Conservation (phyloP, 768 basidiomycete genomes). For the Termitomyces titanicus region DNA sequence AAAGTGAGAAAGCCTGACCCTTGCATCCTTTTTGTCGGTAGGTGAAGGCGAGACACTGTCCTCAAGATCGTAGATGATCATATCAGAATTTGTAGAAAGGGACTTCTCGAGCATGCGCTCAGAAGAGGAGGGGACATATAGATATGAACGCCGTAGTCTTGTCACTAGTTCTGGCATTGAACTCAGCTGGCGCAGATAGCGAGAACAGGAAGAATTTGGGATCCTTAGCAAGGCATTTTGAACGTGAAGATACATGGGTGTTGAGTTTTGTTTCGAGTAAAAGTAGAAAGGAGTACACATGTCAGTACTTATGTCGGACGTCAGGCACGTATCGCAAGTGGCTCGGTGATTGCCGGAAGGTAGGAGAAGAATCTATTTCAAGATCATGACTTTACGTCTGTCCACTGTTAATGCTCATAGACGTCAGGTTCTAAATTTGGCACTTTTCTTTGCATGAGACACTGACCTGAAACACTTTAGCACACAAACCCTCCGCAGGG, state of each 20-base stretch:
- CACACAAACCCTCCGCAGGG: background rate
- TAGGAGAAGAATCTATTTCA: background rate
- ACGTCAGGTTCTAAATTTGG: too few relatives aligned
- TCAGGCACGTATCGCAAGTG: background rate
- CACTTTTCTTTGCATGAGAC: too few relatives aligned
- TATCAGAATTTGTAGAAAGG: slow-evolving; percentile 57
- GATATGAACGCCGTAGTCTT: slow-evolving; percentile 50
- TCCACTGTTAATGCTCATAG: too few relatives aligned
- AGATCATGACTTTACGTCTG: too few relatives aligned
- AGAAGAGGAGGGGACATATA: slow-evolving; percentile 80
- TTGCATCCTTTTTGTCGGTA: slow-evolving; percentile 56
- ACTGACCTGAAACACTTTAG: background rate
- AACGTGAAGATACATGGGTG: background rate
- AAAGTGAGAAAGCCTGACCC: slow-evolving; percentile 52
- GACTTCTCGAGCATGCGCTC: slow-evolving; percentile 83
- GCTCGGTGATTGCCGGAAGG: background rate
- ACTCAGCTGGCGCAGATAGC: slow-evolving; percentile 1
- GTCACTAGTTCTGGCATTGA: background rate
- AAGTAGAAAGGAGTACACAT: too few relatives aligned
- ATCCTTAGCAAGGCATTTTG: background rate
- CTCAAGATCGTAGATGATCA: slow-evolving; percentile 85
- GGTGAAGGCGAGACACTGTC: slow-evolving; percentile 76
- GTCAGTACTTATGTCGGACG: too few relatives aligned
- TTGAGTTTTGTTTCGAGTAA: too few relatives aligned
- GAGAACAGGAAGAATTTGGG: background rate